Base-by-base conservation (phyloP, 2,329 filamentous ascomycete species). In the Aspergillus neotritici region DNA sequence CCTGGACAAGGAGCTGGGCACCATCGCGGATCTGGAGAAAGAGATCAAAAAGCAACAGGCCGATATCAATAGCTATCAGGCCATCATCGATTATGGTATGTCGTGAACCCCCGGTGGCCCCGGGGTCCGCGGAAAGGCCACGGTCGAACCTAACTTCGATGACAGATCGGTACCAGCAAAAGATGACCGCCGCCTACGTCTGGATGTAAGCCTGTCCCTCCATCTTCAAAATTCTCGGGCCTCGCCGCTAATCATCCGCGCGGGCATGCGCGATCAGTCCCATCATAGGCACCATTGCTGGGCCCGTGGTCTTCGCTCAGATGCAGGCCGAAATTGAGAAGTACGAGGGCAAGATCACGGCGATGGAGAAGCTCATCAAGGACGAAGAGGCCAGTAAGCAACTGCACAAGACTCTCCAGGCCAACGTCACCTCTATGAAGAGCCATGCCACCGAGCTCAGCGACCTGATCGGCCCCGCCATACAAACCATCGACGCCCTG, bases 161-260 rank as follows among this genome's bases (percentile, higher is more conserved):
- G n/a, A 34, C 32, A 34, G 32, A 34, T 34, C 32, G 32, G 10
- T 34, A 12, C 11, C 13, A 34, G 10, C 32, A 34, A 7, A n/a
- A 34, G 32, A 34, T 34, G 32, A 34, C 32, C 32, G 32, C 32
- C n/a, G 32, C 32, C 32, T 34, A 34, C 12, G 32, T 34, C 10
- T 34, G 32, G 32, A 34, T 34, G 32, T 34, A 34, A 34, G 32
- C n/a, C n/a, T n/a, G n/a, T n/a, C n/a, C n/a, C n/a, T n/a, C n/a
- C n/a, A n/a, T n/a, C n/a, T n/a, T n/a, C n/a, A n/a, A n/a, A n/a
- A n/a, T n/a, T n/a, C n/a, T n/a, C n/a, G n/a, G n/a, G n/a, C n/a
- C n/a, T n/a, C n/a, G n/a, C n/a, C n/a, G n/a, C n/a, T n/a, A n/a
- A n/a, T n/a, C n/a, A n/a, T n/a, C n/a, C n/a, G n/a, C n/a, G n/a